A percentile compares a stretch with the other conserved stretches of the same genome.
phyloP scores from a whole-genome alignment of 768 basidiomycete species.

The Psilocybe cubensis region DNA sequence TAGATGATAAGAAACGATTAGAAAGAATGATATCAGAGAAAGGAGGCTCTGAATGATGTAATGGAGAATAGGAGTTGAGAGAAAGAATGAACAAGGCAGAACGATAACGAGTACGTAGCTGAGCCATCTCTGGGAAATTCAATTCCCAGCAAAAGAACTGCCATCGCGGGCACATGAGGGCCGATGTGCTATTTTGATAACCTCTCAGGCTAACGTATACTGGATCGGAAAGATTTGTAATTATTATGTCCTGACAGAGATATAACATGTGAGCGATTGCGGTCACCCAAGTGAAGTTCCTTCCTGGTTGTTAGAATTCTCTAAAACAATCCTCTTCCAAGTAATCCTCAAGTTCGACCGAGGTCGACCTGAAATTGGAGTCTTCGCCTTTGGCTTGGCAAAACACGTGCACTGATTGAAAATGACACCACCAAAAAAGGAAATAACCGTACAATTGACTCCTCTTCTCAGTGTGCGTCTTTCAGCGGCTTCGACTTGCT shows the following conservation, averaged over 20 bases:
- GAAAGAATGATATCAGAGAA: slow-evolving; percentile 45
- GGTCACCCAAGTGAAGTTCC: neutral
- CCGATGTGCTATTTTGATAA: neutral
- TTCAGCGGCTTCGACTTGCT: neutral
- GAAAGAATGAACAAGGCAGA: slow-evolving; percentile 45
- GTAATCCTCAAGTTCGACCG: too few relatives aligned
- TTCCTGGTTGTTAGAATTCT: too few relatives aligned
- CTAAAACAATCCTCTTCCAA: too few relatives aligned
- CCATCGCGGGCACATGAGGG: neutral
- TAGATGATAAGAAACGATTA: slow-evolving; percentile 37
- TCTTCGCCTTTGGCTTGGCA: neutral
- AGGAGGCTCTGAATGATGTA: slow-evolving; percentile 37
- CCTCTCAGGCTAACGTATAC: neutral
- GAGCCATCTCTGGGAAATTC: neutral
- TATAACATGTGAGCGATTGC: neutral
- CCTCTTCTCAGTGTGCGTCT: slow-evolving; percentile 14
- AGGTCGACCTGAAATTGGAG: neutral
- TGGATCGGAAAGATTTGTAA: neutral
- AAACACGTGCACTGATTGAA: slow-evolving; percentile 10
- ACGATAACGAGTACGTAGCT: neutral
- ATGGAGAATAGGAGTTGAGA: slow-evolving; percentile 46
- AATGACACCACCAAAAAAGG: slow-evolving; percentile 6
- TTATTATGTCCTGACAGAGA: neutral
- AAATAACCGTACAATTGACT: neutral
- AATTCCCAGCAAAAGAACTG: neutral